Percentiles rank a stretch among this genome's conserved stretches.
Evolutionary conservation across 1,139 yeast genomes (phyloP).

Genomic region (Tardiomyces depauwii): DNA sequence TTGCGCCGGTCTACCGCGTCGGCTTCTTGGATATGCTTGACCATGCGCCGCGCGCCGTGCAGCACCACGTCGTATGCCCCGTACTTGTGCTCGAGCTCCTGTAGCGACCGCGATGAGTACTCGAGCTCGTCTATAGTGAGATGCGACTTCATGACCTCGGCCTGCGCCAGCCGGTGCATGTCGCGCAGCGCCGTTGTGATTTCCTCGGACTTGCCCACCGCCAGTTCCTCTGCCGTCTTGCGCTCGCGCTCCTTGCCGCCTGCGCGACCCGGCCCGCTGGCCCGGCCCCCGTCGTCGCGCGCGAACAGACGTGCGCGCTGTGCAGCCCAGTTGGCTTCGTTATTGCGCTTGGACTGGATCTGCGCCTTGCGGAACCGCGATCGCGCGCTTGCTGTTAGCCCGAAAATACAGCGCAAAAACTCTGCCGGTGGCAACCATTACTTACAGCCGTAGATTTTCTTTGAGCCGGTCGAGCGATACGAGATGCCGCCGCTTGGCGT

Average conservation of each 20-base stretch:
- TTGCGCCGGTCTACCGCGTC: constrained; percentile 51
- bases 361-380: constrained; percentile 21
- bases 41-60: constrained; percentile 43
- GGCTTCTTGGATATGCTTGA: constrained; percentile 55
- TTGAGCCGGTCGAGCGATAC: constrained; percentile 14
- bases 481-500: constrained; percentile 6
- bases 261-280: too few relatives aligned
- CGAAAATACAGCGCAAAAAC: background rate
- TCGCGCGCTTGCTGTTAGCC: background rate
- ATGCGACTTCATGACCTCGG: constrained; percentile 41
- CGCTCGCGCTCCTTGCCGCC: constrained; percentile 8
- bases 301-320: constrained; percentile 3
- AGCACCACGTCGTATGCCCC: constrained; percentile 44
- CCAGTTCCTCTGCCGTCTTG: constrained; percentile 22
- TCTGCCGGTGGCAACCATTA: background rate
- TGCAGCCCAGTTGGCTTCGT: constrained; percentile 6
- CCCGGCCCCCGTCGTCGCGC: constrained; percentile 1
- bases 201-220: constrained; percentile 39
- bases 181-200: constrained; percentile 43
- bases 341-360: constrained; percentile 17
- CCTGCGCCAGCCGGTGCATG: constrained; percentile 41
- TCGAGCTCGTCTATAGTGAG: constrained; percentile 51
- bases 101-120: constrained; percentile 43
- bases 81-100: constrained; percentile 39
- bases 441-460: constrained; percentile 17